Evolutionary conservation across 2,329 filamentous ascomycete species (phyloP).

Genomic region (Colletotrichum sp.): DNA sequence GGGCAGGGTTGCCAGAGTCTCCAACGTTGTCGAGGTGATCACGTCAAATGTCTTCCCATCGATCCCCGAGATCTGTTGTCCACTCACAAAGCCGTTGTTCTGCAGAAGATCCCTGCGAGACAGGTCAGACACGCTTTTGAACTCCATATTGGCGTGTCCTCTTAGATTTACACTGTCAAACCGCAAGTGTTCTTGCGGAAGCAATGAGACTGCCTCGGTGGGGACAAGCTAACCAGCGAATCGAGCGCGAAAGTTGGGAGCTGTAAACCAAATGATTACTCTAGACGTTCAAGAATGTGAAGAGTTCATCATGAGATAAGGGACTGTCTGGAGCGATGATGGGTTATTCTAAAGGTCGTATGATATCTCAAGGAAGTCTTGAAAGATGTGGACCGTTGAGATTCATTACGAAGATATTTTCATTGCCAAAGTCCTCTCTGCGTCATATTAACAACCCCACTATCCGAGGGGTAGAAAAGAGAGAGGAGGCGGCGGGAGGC

Average conservation of each 20-base stretch:
- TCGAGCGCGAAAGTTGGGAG: too few species aligned
- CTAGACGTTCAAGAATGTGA: too few species aligned
- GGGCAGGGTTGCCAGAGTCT: background rate
- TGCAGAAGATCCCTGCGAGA: background rate
- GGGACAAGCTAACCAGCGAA: too few species aligned
- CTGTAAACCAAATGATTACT: rapidly evolving
- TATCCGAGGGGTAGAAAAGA: rapidly evolving
- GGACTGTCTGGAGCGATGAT: too few species aligned
- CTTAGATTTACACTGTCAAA: too few species aligned
- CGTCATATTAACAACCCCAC: background rate
- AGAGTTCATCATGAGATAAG: too few species aligned
- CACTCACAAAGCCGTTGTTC: background rate
- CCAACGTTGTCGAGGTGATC: background rate
- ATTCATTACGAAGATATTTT: too few species aligned
- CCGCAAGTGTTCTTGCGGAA: too few species aligned
- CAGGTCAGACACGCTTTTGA: background rate
- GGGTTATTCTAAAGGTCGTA: too few species aligned
- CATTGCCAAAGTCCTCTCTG: background rate
- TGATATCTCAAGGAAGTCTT: too few species aligned
- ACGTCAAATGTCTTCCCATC: background rate
- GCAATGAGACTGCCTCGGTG: too few species aligned
- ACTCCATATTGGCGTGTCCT: background rate
- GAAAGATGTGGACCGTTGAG: too few species aligned
- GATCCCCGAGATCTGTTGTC: background rate
- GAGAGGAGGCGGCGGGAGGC: rapidly evolving